These are phyloP conservation scores for Penicillium fuscoglaucum DNA, from an alignment of 2,329 filamentous ascomycete genomes.

Conservation along the genomic window DNA sequence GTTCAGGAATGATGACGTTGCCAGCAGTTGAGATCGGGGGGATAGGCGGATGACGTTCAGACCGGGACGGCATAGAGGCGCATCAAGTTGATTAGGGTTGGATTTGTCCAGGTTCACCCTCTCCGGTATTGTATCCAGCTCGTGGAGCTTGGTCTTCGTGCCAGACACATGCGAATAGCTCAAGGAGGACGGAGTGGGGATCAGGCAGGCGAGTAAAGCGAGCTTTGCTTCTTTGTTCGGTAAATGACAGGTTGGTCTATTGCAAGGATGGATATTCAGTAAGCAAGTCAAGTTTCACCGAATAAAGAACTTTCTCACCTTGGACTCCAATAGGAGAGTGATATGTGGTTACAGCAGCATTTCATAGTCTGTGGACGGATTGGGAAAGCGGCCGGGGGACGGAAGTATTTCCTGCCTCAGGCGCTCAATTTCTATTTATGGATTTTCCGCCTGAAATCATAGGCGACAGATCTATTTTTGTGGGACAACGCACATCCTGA, in stretches of 20 bases:
- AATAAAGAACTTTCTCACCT: slow-evolving; percentile 6
- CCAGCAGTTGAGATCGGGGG: slow-evolving; percentile 27
- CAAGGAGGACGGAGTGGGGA: slow-evolving; percentile 16
- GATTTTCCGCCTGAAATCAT: background rate
- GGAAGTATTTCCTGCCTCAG: slow-evolving; percentile 16
- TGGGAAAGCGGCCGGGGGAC: slow-evolving; percentile 22
- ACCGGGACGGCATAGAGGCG: slow-evolving; percentile 42
- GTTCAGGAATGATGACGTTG: slow-evolving; percentile 18
- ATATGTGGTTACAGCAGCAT: slow-evolving; percentile 10
- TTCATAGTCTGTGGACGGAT: slow-evolving; percentile 26
- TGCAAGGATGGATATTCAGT: background rate
- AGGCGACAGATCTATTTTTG: slow-evolving; percentile 13
- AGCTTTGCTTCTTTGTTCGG: slow-evolving; percentile 12
- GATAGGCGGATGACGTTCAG: slow-evolving; percentile 33
- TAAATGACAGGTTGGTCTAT: background rate
- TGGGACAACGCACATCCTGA: background rate
- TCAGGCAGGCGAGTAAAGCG: slow-evolving; percentile 8
- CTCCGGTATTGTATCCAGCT: slow-evolving; percentile 3
- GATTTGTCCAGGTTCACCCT: background rate
- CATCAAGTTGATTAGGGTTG: slow-evolving; percentile 20
- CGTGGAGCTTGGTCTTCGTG: slow-evolving; percentile 14
- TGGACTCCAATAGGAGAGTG: slow-evolving; percentile 1
- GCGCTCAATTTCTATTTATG: slow-evolving; percentile 5
- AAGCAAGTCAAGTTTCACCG: background rate
- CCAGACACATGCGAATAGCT: slow-evolving; percentile 19